Evolutionary conservation across 768 basidiomycete species (phyloP).

Genomic region (Lepiota brunneoincarnata): DNA sequence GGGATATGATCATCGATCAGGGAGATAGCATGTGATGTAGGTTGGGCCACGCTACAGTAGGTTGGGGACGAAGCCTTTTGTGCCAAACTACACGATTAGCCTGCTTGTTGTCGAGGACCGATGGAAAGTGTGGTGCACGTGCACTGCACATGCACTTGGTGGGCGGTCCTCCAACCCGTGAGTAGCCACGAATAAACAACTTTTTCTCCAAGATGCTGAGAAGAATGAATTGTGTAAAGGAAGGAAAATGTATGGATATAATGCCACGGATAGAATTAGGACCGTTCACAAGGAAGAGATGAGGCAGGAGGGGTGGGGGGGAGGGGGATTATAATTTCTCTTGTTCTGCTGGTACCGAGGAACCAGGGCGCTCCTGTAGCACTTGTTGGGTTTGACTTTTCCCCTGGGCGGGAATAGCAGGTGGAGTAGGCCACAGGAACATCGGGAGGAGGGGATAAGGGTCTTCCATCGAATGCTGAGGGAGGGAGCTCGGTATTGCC

Average conservation of each 20-base stretch:
- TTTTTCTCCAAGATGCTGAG: conserved; percentile 9
- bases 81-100: background rate
- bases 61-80: conserved; percentile 7
- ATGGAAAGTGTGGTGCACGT: background rate
- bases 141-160: conserved; percentile 3
- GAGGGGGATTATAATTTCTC: conserved; percentile 38
- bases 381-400: conserved; percentile 63
- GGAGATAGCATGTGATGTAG: conserved; percentile 22
- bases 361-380: conserved; percentile 62
- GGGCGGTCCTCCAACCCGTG: conserved; percentile 9
- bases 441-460: conserved; percentile 67
- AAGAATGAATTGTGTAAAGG: conserved; percentile 4
- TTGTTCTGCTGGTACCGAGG: conserved; percentile 44
- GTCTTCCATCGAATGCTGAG: conserved; percentile 47
- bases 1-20: conserved; percentile 22
- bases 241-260: conserved; percentile 11
- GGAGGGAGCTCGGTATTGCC: conserved; percentile 55
- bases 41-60: conserved; percentile 17
- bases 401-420: conserved; percentile 45
- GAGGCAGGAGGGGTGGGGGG: conserved; percentile 30
- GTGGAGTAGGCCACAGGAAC: conserved; percentile 36
- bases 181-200: conserved; percentile 9
- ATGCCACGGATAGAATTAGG: conserved; percentile 17
- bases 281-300: conserved; percentile 22
- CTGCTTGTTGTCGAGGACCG: conserved; percentile 4